Base-by-base conservation (phyloP, 2,329 filamentous ascomycete species). In the Xylariaceae sp. region DNA sequence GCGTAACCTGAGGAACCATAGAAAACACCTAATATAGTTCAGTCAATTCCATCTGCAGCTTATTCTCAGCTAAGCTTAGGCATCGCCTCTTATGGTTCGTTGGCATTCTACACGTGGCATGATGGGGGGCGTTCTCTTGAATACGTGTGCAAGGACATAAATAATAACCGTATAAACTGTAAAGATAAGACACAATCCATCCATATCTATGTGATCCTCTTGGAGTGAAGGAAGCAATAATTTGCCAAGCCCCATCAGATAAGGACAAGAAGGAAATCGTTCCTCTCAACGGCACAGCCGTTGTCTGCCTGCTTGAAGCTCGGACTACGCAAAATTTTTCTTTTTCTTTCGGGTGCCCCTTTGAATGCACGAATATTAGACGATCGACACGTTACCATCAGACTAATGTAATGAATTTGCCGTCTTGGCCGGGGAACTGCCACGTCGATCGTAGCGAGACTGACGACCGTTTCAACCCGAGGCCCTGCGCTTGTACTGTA, bases 241-340 rank as follows among this genome's bases (percentile, higher is more conserved):
- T n/a, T n/a, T n/a, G 40, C 56, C 28, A 24, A 26, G 51, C 56
- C 56, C 55, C n/a, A 55, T 58, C 51, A 46, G 33, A 47, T 47
- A 55, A 58, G 45, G 51, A 26, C 7, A 29, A 41, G 46, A 34
- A 16, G 56, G 56, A 17, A 54, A 43, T 37, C 46, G 12, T 51
- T 50, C 51, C 52, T 31, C 37, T 21, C 44, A 48, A 50, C 55
- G 19, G 16, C 24, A 49, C 17, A 14, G 36, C 23, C 28, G 48
- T 33, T 36, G 29, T 28, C 53, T 45, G 40, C 36, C 40, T 58
- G 29, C 36, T 33, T 44, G 33, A 43, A 40, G 33, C 29, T 37
- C 41, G 46, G 56, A 11, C 44, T 19, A 39, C 19, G 4, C 17
- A 53, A 49, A 54, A 54, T 26, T 47, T 51, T 58, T 37, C 17